A percentile compares a stretch with the other conserved stretches of the same genome.
Conservation (phyloP, 1,139 yeast species). For the Zygosaccharomyces sapae region DNA sequence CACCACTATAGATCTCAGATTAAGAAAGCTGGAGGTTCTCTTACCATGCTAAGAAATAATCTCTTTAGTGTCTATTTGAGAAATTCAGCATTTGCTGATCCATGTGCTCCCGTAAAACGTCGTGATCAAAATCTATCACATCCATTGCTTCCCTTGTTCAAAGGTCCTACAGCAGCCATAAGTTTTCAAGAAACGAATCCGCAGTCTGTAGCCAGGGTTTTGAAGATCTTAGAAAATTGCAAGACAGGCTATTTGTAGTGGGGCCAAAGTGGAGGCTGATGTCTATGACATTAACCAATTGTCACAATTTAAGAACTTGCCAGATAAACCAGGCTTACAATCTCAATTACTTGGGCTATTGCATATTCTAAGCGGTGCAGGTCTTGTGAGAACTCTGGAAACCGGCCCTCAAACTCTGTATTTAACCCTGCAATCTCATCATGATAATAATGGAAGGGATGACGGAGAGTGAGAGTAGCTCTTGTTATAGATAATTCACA, state of each 20-base stretch:
- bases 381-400: slow-evolving; percentile 77
- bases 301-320: slow-evolving; percentile 64
- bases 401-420: slow-evolving; percentile 62
- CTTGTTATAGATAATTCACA: slow-evolving; percentile 4
- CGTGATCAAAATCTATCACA: slow-evolving; percentile 48
- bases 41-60: slow-evolving; percentile 63
- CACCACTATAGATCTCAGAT: slow-evolving; percentile 59
- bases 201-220: slow-evolving; percentile 53
- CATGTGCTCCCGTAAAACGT: slow-evolving; percentile 55
- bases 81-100: slow-evolving; percentile 65
- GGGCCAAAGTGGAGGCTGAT: slow-evolving; percentile 71
- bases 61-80: slow-evolving; percentile 73
- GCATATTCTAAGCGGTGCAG: slow-evolving; percentile 82
- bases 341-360: slow-evolving; percentile 82
- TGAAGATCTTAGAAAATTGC: slow-evolving; percentile 58
- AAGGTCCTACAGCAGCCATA: slow-evolving; percentile 86
- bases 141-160: slow-evolving; percentile 64
- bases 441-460: slow-evolving; percentile 28
- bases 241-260: slow-evolving; percentile 70
- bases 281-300: slow-evolving; percentile 54
- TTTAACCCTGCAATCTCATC: slow-evolving; percentile 64
- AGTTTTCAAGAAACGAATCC: slow-evolving; percentile 69
- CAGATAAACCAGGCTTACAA: slow-evolving; percentile 66
- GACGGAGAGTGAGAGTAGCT: slow-evolving; percentile 9
- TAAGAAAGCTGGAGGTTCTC: slow-evolving; percentile 57